Evolutionary conservation across 2,329 filamentous ascomycete genomes (phyloP).

Genomic region (Fusarium sublunatum): DNA sequence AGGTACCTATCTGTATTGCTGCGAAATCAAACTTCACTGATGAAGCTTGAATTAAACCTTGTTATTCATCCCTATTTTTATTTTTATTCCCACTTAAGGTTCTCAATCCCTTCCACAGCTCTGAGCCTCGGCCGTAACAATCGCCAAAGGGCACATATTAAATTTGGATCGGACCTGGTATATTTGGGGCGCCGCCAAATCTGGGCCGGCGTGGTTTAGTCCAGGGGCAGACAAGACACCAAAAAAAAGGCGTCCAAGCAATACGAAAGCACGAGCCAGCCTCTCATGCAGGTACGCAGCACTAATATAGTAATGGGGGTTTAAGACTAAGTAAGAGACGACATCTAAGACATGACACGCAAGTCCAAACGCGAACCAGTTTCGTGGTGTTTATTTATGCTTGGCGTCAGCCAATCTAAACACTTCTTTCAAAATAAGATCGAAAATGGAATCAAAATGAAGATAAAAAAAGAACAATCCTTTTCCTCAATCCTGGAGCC

Average conservation of each 20-base stretch:
- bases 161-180: conserved; percentile 12
- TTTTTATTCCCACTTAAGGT: too few relatives aligned
- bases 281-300: conserved; percentile 43
- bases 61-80: conserved; percentile 2
- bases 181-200: conserved; percentile 20
- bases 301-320: not conserved
- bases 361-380: conserved; percentile 8
- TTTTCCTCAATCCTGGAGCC: not conserved
- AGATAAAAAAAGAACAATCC: conserved; percentile 9
- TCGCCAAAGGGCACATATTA: not conserved
- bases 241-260: conserved; percentile 16
- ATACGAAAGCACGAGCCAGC: conserved; percentile 47
- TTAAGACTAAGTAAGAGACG: not conserved
- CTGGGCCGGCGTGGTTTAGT: conserved; percentile 27
- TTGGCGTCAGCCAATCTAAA: conserved; percentile 21
- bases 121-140: not conserved
- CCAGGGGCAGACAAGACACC: conserved; percentile 29
- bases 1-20: not conserved
- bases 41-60: conserved; percentile 5
- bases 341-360: conserved; percentile 22
- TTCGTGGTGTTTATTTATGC: conserved; percentile 5
- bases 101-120: not conserved
- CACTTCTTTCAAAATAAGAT: not conserved
- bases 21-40: not conserved
- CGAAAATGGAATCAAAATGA: not conserved